phyloP scores from a whole-genome alignment of 345 rosid genomes.

The Citrus reticulata region DNA sequence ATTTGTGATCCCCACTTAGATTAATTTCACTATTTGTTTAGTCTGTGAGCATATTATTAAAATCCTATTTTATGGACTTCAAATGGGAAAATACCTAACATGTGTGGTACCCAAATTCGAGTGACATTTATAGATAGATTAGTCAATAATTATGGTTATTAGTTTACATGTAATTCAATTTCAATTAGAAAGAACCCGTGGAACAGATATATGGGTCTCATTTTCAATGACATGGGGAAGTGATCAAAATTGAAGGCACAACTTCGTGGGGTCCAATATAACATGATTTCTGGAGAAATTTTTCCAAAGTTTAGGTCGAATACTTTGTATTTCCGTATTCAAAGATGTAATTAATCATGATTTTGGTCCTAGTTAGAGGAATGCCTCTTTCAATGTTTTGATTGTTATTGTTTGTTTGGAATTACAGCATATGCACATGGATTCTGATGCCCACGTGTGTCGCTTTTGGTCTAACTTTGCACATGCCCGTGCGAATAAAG shows the following conservation, averaged over 20 bases:
- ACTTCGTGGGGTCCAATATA: constrained; percentile 15
- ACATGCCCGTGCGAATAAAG: constrained; percentile 8
- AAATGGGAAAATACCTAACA: not conserved
- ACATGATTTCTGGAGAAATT: constrained; percentile 2
- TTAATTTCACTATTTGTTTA: not conserved
- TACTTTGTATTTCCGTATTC: constrained; percentile 5
- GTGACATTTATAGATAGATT: not conserved
- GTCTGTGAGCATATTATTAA: not conserved
- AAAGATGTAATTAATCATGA: constrained; percentile 5
- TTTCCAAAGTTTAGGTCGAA: constrained; percentile 15
- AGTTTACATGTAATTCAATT: not conserved
- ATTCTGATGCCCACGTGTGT: constrained; percentile 1
- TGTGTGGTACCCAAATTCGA: not conserved
- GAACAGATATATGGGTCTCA: not conserved
- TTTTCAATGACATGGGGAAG: constrained; percentile 7
- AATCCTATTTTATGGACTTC: not conserved
- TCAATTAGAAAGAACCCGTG: not conserved
- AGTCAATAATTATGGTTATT: not conserved
- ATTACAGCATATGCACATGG: not conserved
- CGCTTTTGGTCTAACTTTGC: not conserved
- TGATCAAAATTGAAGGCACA: not conserved
- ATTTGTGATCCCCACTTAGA: constrained; percentile 3
- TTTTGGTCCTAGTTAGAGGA: constrained; percentile 20
- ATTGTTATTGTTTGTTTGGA: not conserved
- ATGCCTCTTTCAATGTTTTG: constrained; percentile 19